A percentile compares a stretch with the other conserved stretches of the same genome.
phyloP scores from a whole-genome alignment of 2,329 filamentous ascomycete genomes.

The Phaeosphaeria sp. region DNA sequence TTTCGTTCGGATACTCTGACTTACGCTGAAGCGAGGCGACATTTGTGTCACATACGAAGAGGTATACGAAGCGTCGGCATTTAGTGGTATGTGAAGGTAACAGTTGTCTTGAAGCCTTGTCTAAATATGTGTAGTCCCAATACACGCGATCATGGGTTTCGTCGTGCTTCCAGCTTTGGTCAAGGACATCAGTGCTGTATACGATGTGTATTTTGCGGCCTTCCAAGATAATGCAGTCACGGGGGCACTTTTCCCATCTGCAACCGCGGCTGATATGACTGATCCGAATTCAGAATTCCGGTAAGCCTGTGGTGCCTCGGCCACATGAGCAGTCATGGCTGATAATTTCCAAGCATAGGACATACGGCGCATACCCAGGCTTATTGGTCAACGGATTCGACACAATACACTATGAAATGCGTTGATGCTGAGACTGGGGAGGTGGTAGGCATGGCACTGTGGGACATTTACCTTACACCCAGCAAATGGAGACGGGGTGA shows the following conservation, averaged over 20 bases:
- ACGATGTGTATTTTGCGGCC: conserved; percentile 57
- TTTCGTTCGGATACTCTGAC: not conserved
- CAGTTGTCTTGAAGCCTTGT: not conserved
- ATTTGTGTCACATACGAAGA: not conserved
- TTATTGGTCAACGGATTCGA: conserved; percentile 46
- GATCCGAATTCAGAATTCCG: conserved; percentile 31
- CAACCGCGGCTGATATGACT: conserved; percentile 23
- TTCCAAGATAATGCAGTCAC: conserved; percentile 55
- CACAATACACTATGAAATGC: conserved; percentile 58
- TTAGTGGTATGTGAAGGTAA: not conserved
- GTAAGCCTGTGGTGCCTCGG: conserved; percentile 9
- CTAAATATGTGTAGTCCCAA: not conserved
- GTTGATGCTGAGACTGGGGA: conserved; percentile 54
- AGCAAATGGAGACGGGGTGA: conserved; percentile 56
- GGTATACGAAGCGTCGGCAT: not conserved
- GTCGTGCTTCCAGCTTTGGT: conserved; percentile 56
- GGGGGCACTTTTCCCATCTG: conserved; percentile 52
- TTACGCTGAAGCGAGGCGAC: not conserved
- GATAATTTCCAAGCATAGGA: conserved; percentile 34
- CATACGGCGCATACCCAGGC: conserved; percentile 45
- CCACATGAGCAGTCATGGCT: conserved; percentile 4
- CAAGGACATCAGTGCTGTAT: conserved; percentile 55
- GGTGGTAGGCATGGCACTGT: conserved; percentile 58
- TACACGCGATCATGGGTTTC: conserved; percentile 32
- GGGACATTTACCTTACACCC: conserved; percentile 52